Base-by-base conservation (phyloP, 2,329 filamentous ascomycete genomes). In the Pseudocercospora crystallina region DNA sequence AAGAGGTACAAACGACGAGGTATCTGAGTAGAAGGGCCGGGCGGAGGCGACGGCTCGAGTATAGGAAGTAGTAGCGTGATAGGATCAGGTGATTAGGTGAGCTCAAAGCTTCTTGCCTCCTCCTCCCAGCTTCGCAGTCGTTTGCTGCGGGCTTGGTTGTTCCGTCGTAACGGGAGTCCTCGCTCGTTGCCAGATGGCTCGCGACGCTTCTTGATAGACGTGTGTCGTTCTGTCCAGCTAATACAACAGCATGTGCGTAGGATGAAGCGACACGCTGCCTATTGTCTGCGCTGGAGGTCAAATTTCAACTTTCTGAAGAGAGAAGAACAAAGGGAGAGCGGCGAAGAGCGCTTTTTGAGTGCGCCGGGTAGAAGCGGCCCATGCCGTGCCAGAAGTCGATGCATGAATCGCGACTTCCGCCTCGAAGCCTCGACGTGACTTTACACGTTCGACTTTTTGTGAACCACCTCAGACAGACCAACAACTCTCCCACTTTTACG, bases 301-400 rank as follows among this genome's bases (percentile, higher is more conserved):
- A 47, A 40, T 47, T 47, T 75, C 72, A 82, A 82, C 78, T 82
- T 83, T 81, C 68, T 64, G 69, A 69, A 69, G 69, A 69, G 68
- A 66, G 69, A 66, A 59, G 47, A 47, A 47, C 47, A 58, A 30
- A 37, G 35, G n/a, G 8, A 3, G 15, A 39, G 29, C 14, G 31
- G 29, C 12, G 51, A 45, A 47, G 39, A 47, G 34, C 12, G 5
- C 10, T 32, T 47, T 39, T 29, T 12, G n/a, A 11, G 20, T 26
- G 20, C 20, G 20, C 7, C 20, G 20, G 20, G 20, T 26, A 26
- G 20, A 3, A 26, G 7, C 20, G 20, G 20, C 20, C 20, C 7
- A 7, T 26, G 4, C 20, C 20, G 20, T 26, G 20, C 20, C 20
- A 26, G 7, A 26, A 4, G 20, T 26, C 7, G 20, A 26, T 26